Base-by-base conservation (phyloP, 75 land plant species). In the Pinus albicaulis region DNA sequence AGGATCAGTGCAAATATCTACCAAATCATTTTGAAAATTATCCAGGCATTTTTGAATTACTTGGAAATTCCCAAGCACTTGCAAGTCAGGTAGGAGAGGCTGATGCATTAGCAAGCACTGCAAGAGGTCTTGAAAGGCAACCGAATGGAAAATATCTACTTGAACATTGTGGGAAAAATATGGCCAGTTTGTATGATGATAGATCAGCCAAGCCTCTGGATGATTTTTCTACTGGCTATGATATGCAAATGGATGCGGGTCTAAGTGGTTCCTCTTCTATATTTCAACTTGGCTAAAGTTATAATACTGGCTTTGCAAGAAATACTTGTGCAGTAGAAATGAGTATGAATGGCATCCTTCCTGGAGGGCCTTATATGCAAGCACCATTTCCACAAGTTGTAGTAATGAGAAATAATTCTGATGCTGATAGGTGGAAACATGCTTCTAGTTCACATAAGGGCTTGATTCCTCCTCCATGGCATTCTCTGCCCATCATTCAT, bases 261-360 rank as follows among this genome's bases (percentile, higher is more conserved):
- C 66, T 77, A 76, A 83, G 86, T 62, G 77, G 55, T 65, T 68
- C 56, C 78, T 64, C 58, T 23, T 64, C 77, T 25, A 86, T 83
- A 4, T 87, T 88, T 69, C 83, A 90, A n/a, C 90, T 91, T 77
- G 92, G 86, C 8, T 91, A 82, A 73, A 91, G 90, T 55, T 81
- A 80, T 16, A 87, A 82, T 71, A 76, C 74, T 81, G 91, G 92
- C 48, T 88, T 87, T 63, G 28, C 80, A 13, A 87, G 80, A 77
- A 74, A 79, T 53, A 87, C 85, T 23, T 83, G 85, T 15, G 81
- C 64, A n/a, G 84, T 77, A 19, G 20, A 76, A 55, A 25, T 5
- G 19, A 23, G 24, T 70, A 91, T 92, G 98, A 91, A 57, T 16
- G 58, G 4, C 14, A 16, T 17, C 16, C 16, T n/a, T n/a, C n/a